phyloP scores from a whole-genome alignment of 208 protist species.

The Trypanosoma congolense region DNA sequence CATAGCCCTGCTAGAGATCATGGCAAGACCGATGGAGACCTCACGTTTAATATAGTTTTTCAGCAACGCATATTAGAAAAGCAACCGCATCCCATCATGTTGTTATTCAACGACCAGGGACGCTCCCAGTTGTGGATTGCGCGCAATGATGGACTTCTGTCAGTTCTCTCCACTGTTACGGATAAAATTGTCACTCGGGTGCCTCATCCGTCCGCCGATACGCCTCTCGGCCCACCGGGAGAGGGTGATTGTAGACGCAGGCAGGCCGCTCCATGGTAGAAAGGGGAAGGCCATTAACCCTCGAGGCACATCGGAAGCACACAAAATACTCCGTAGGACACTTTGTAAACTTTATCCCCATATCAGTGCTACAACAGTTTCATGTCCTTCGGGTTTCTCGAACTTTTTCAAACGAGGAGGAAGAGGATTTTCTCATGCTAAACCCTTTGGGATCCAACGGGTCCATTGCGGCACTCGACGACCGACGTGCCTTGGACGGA shows the following conservation, averaged over 20 bases:
- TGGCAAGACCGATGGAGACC: conserved; percentile 23
- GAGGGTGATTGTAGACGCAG: conserved; percentile 39
- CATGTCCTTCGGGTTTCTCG: conserved; percentile 8
- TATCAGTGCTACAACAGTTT: conserved; percentile 28
- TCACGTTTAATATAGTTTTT: conserved; percentile 45
- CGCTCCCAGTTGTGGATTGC: conserved; percentile 60
- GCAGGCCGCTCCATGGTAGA: conserved; percentile 24
- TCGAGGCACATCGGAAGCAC: conserved; percentile 63
- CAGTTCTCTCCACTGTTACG: conserved; percentile 62
- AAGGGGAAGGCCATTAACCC: conserved; percentile 18
- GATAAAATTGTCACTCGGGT: conserved; percentile 62
- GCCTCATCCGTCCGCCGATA: conserved; percentile 56
- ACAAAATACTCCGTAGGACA: conserved; percentile 38
- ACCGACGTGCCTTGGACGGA: conserved; percentile 27
- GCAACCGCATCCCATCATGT: conserved; percentile 70
- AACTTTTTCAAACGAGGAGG: neutral
- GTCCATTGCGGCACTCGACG: conserved; percentile 37
- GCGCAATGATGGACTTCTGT: conserved; percentile 69
- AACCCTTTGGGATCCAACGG: neutral
- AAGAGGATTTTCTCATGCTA: neutral
- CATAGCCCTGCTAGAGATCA: conserved; percentile 17
- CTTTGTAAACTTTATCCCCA: conserved; percentile 47
- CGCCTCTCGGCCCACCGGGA: conserved; percentile 41
- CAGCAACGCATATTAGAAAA: conserved; percentile 49
- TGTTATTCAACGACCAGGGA: conserved; percentile 58